Evolutionary conservation across 495 filamentous ascomycete genomes (phyloP), one percentile per base, ranked within the genome.

Genomic region (Hypomontagnella submonticulosa): DNA sequence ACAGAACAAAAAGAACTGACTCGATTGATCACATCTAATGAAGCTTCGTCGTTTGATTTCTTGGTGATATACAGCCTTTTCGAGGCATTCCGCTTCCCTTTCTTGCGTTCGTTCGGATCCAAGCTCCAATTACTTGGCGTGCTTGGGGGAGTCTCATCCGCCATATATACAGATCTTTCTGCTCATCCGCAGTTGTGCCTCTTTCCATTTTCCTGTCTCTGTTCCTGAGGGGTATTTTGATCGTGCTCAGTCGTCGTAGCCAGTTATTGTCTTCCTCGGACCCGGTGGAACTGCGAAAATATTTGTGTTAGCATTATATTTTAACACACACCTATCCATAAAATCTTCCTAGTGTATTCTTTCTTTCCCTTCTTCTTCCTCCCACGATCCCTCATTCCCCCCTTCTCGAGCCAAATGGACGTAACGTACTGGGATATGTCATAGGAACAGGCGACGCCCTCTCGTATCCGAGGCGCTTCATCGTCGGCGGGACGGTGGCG

Each of bases 371-470:
- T 7, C 60, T 49, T 53, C 49, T 36, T 11, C 4, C 15, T 19
- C 16, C 37, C 13, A 19, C 16, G 19, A 10, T 44, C 47, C 30
- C 30, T 19, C 40, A 41, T n/a, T 15, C 13, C 38, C 19, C 18
- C 38, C n/a, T 12, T 18, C 5, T n/a, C 37, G 51, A 56, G 15
- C 34, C 37, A 18, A 18, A 30, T 18, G 15, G 6, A 9, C n/a
- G 40, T 15, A 43, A 80, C 90, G 76, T 85, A 99, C 95, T 83
- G 48, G 95, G 95, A 83, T 97, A 99, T 71, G 92, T 94, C 77
- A 91, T 69, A 10, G 95, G 95, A 61, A 98, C 87, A 40, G 81
- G 84, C 70, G 87, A 76, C 20, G 88, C 82, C 40, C 88, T 82
- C 67, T 83, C 78, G 77, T 95, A 91, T 40, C 92, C 92, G 27